Conservation (phyloP, 257 asterid species). For the Vinca minor region DNA sequence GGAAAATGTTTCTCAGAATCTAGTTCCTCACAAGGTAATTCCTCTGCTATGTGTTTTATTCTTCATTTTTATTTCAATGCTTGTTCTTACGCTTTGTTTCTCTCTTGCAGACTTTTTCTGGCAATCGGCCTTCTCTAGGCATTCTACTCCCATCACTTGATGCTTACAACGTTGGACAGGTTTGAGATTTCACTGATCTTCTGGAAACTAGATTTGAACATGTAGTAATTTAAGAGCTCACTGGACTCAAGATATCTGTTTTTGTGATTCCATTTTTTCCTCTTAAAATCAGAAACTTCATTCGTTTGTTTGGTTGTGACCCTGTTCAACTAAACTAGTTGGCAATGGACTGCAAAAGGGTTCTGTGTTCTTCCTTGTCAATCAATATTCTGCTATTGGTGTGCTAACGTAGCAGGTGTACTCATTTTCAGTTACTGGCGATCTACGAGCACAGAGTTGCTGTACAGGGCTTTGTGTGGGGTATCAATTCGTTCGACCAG, state of each 20-base stretch:
- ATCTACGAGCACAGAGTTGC: conserved; percentile 93
- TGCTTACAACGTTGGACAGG: conserved; percentile 97
- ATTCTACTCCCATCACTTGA: conserved; percentile 77
- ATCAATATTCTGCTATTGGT: conserved; percentile 1
- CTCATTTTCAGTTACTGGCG: conserved; percentile 73
- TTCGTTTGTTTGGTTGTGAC: conserved; percentile 1
- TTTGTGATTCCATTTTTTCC: not conserved
- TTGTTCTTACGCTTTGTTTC: conserved; percentile 16
- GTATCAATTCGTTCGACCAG: conserved; percentile 95
- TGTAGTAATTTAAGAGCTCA: not conserved
- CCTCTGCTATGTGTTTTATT: conserved; percentile 6
- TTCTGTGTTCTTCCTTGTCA: not conserved
- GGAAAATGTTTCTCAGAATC: conserved; percentile 75
- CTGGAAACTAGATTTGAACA: not conserved
- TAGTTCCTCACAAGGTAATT: conserved; percentile 82
- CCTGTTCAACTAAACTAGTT: not conserved
- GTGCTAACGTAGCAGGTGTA: conserved; percentile 18
- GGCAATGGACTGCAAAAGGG: not conserved
- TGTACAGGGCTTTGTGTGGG: conserved; percentile 96
- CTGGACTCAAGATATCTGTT: not conserved
- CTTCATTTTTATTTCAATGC: conserved; percentile 15
- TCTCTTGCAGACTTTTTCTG: conserved; percentile 73
- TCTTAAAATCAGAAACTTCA: not conserved
- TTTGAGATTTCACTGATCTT: conserved; percentile 21
- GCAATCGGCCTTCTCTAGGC: conserved; percentile 95